Evolutionary conservation across 2,329 filamentous ascomycete genomes (phyloP), one percentile per base, ranked within the genome.

Genomic region (Nemania sp.): DNA sequence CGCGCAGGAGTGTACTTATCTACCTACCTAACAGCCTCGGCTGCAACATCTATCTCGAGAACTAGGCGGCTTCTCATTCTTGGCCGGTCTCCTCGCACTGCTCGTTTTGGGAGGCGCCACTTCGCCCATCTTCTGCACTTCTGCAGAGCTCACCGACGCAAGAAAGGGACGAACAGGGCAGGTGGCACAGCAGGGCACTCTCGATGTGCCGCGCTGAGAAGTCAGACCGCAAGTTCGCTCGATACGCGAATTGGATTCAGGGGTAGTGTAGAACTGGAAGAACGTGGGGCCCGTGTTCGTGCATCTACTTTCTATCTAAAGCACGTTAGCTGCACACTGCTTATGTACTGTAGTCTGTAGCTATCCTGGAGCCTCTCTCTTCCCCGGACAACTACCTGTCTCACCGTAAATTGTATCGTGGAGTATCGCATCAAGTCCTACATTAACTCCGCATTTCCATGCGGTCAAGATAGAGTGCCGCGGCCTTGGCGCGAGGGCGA

Each of bases 111-210:
- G 10, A 45, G 2, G 29, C 20, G 18, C 17, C 49, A 21, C 17
- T 20, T 11, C 17, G 20, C 13, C 13, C 6, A 10, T n/a, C 37
- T 60, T 17, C 12, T 45, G 15, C 37, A 50, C 2, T 10, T 37
- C 39, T 37, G 39, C 18, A 50, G 25, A 57, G 20, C 50, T 50
- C 32, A 42, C 21, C 49, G 51, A 42, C 54, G 54, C 55, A 51
- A 50, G 54, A 62, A 62, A 42, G 21, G 45, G 39, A 62, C 59
- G 20, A 59, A 59, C 15, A 7, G 18, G 59, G 59, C 7, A 62
- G 59, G 59, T 62, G 59, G 53, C 40, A 62, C 59, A 54, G 12
- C 39, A 54, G 18, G 35, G 17, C 54, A 18, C 11, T 49, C 32
- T 34, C 15, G 12, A 39, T 42, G 48, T 7, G 18, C 29, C 35